Evolutionary conservation across 2,329 filamentous ascomycete genomes (phyloP).

Genomic region (Leptographium wingfieldii): DNA sequence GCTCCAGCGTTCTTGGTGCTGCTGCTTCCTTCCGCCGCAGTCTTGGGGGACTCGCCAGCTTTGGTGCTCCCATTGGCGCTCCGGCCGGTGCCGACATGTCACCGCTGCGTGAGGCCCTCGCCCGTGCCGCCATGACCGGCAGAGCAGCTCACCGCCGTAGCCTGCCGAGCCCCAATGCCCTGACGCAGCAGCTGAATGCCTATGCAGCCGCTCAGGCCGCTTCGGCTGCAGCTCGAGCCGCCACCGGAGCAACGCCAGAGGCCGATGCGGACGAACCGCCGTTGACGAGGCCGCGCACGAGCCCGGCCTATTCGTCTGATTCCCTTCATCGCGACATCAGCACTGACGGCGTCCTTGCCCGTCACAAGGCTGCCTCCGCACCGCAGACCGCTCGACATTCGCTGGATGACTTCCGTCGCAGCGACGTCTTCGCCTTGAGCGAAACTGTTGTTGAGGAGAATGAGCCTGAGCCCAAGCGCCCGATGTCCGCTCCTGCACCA

Average conservation of each 20-base stretch:
- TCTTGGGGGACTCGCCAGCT: not conserved
- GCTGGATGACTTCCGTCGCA: not conserved
- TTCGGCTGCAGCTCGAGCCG: not conserved
- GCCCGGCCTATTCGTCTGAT: not conserved
- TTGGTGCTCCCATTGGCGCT: not conserved
- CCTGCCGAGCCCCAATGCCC: slow-evolving; percentile 9
- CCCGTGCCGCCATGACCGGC: slow-evolving; percentile 7
- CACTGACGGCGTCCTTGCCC: not conserved
- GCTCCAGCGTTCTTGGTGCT: not conserved
- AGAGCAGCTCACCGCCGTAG: slow-evolving; percentile 7
- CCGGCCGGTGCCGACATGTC: slow-evolving; percentile 6
- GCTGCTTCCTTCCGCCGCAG: slow-evolving; percentile 4
- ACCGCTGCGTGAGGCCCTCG: slow-evolving; percentile 12
- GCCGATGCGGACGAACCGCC: not conserved
- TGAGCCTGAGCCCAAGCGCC: not conserved
- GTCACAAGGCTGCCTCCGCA: not conserved
- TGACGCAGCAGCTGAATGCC: slow-evolving; percentile 6
- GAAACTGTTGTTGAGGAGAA: not conserved
- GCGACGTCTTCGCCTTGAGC: not conserved
- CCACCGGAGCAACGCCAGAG: not conserved
- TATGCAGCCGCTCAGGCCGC: slow-evolving; percentile 2
- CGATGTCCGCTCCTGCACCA: not conserved
- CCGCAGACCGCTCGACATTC: not conserved
- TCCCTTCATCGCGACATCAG: not conserved
- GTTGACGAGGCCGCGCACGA: not conserved